A percentile compares a stretch with the other conserved stretches of the same genome.
These are phyloP conservation scores for Sphaerostilbella broomeana DNA, from an alignment of 2,329 filamentous ascomycete genomes.

Conservation along the genomic window DNA sequence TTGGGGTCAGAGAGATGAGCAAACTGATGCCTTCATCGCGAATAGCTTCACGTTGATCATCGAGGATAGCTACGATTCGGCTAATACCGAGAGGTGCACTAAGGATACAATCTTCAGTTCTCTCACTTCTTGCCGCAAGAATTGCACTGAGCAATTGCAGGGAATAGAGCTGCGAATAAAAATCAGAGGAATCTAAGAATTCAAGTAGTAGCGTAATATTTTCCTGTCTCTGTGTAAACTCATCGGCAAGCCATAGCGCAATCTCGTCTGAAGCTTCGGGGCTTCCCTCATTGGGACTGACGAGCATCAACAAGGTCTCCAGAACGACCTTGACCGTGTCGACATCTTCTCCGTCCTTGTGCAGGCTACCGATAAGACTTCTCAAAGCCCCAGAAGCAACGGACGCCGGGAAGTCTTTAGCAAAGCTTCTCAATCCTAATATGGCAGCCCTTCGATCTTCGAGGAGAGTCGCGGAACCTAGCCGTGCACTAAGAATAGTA, in stretches of 20 bases:
- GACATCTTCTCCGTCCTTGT: slow-evolving; percentile 86
- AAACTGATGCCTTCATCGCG: slow-evolving; percentile 84
- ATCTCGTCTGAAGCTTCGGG: slow-evolving; percentile 95
- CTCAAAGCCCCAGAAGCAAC: slow-evolving; percentile 90
- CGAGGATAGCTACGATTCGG: slow-evolving; percentile 73
- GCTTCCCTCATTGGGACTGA: slow-evolving; percentile 64
- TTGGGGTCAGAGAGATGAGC: slow-evolving; percentile 79
- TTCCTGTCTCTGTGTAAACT: slow-evolving; percentile 96
- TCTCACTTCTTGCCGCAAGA: slow-evolving; percentile 74
- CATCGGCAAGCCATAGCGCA: slow-evolving; percentile 89
- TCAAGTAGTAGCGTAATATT: slow-evolving; percentile 88
- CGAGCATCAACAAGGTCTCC: slow-evolving; percentile 92
- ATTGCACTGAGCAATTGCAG: slow-evolving; percentile 86
- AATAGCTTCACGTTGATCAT: slow-evolving; percentile 79
- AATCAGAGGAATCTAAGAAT: slow-evolving; percentile 79
- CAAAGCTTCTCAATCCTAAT: slow-evolving; percentile 86
- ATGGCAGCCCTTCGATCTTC: slow-evolving; percentile 94
- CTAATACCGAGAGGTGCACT: slow-evolving; percentile 83
- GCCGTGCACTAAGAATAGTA: slow-evolving; percentile 75
- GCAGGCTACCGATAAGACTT: slow-evolving; percentile 76
- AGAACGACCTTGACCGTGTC: slow-evolving; percentile 93
- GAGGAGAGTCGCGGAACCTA: slow-evolving; percentile 82
- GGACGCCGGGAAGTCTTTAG: slow-evolving; percentile 91
- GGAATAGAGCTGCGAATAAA: slow-evolving; percentile 86
- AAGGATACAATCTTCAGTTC: slow-evolving; percentile 91